Percentiles rank a stretch among this genome's conserved stretches.
phyloP scores from a whole-genome alignment of 2,329 filamentous ascomycete species.

The Cadophora sp. region DNA sequence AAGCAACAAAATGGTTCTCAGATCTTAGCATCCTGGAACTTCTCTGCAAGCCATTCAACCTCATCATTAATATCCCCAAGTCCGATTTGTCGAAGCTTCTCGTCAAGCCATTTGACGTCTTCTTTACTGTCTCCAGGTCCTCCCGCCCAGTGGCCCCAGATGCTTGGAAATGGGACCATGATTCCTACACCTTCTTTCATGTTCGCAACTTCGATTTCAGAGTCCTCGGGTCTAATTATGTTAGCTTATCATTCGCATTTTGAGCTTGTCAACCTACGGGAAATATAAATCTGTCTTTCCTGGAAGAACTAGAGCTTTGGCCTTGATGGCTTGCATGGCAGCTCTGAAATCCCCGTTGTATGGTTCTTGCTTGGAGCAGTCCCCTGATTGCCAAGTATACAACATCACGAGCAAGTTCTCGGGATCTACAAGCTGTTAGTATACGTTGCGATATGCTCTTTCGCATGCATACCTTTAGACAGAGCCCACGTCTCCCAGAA shows the following conservation, averaged over 20 bases:
- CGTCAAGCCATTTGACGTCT: constrained; percentile 76
- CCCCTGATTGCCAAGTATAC: constrained; percentile 78
- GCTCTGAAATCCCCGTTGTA: constrained; percentile 71
- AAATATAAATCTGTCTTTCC: constrained; percentile 81
- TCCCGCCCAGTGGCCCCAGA: constrained; percentile 72
- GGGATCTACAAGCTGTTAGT: constrained; percentile 56
- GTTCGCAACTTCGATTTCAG: constrained; percentile 71
- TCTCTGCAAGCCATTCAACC: constrained; percentile 18
- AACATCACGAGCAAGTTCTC: constrained; percentile 79
- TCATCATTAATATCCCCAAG: constrained; percentile 22
- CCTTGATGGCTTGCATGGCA: constrained; percentile 73
- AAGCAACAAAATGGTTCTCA: neutral
- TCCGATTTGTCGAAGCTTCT: constrained; percentile 43
- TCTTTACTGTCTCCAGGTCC: constrained; percentile 75
- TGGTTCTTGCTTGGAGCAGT: constrained; percentile 71
- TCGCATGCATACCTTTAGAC: constrained; percentile 58
- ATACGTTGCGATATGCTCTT: neutral
- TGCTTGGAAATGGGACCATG: constrained; percentile 60
- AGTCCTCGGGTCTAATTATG: constrained; percentile 71
- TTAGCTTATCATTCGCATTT: neutral
- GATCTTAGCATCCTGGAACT: neutral
- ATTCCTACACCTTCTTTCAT: constrained; percentile 65
- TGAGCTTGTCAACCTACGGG: constrained; percentile 55
- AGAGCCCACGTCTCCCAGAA: constrained; percentile 81
- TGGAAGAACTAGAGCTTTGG: constrained; percentile 74